phyloP scores from a whole-genome alignment of 176 grass and related monocot species.

The bread wheat (Triticum aestivum) region IWGSC_CS_RefSeq_v2.1 NC_057806.1:560114893-560115392 shows the following conservation, averaged over 20 bases:
- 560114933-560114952: slow-evolving; percentile 18
- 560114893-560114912: slow-evolving; percentile 8
- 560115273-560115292: not conserved
- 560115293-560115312: not conserved
- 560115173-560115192: not conserved
- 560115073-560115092: not conserved
- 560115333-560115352: not conserved
- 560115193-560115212: not conserved
- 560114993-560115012: slow-evolving; percentile 76
- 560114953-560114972: slow-evolving; percentile 84
- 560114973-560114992: slow-evolving; percentile 93
- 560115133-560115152: not conserved
- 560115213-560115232: not conserved
- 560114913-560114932: slow-evolving; percentile 19
- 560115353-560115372: not conserved
- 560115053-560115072: not conserved
- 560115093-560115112: slow-evolving; percentile 3
- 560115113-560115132: not conserved
- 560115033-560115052: slow-evolving; percentile 8
- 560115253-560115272: not conserved
- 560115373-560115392: slow-evolving; percentile 24
- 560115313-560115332: not conserved
- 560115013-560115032: slow-evolving; percentile 56
- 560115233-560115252: slow-evolving; percentile 3
- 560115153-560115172: slow-evolving; percentile 8